These are phyloP conservation scores for Skeletonema tropicum DNA, from an alignment of 108 stramenopile genomes.

Conservation along the genomic window DNA sequence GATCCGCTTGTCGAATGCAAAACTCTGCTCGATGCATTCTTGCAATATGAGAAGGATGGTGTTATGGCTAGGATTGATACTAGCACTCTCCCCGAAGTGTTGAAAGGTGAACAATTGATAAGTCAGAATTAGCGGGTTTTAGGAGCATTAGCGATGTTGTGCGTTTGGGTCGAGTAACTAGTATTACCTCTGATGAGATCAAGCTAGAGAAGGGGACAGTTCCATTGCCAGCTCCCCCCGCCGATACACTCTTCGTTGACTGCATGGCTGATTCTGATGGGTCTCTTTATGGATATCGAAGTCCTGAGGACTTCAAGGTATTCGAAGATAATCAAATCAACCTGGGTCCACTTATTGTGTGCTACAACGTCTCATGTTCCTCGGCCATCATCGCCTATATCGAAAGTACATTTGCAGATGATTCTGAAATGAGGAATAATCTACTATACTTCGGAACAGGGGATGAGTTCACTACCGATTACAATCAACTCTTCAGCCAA, in stretches of 20 bases:
- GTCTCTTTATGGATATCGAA: constrained; percentile 4
- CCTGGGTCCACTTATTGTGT: background rate
- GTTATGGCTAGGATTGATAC: constrained; percentile 13
- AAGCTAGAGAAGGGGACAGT: constrained; percentile 4
- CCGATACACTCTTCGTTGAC: constrained; percentile 14
- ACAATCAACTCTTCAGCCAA: background rate
- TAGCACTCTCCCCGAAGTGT: constrained; percentile 2
- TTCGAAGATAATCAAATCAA: constrained; percentile 13
- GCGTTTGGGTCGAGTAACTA: constrained; percentile 6
- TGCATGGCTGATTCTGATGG: constrained; percentile 15
- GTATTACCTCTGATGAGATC: constrained; percentile 5
- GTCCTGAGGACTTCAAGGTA: background rate
- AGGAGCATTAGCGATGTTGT: constrained; percentile 17
- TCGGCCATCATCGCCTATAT: constrained; percentile 14
- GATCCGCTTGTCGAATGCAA: constrained; percentile 13
- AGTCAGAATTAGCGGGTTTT: constrained; percentile 6
- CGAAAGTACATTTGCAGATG: constrained; percentile 17
- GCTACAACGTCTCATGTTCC: constrained; percentile 5
- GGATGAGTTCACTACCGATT: background rate
- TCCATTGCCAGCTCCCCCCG: constrained; percentile 10
- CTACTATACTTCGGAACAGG: background rate
- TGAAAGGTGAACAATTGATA: constrained; percentile 16
- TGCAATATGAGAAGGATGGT: constrained; percentile 15
- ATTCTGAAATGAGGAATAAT: constrained; percentile 9
- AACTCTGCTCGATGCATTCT: background rate